Percentiles rank a stretch among this genome's conserved stretches.
These are phyloP conservation scores for Fistulinella cinereoalba DNA, from an alignment of 1,284 basidiomycete genomes.

Conservation along the genomic window DNA sequence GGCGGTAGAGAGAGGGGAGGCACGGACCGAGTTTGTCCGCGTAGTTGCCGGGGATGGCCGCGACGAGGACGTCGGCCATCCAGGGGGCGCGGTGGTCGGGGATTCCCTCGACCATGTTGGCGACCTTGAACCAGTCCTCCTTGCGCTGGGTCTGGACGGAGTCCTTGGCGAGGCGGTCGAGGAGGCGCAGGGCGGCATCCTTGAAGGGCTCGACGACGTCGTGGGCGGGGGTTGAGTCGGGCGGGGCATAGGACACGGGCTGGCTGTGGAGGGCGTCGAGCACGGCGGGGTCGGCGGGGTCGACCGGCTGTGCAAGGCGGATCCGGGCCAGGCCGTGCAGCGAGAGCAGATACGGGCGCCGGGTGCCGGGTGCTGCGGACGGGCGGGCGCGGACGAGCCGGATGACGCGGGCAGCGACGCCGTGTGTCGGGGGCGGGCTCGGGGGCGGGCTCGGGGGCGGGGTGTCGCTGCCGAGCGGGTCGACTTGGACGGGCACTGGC, in stretches of 20 bases:
- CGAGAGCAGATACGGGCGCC: conserved; percentile 57
- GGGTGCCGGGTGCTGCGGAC: conserved; percentile 31
- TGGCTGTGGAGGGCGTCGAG: conserved; percentile 38
- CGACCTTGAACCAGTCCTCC: conserved; percentile 63
- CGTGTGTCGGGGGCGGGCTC: conserved; percentile 30
- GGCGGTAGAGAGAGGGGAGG: too few species aligned
- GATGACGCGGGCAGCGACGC: conserved; percentile 56
- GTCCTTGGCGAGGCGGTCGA: conserved; percentile 65
- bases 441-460: background rate
- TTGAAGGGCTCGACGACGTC: conserved; percentile 65
- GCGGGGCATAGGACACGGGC: conserved; percentile 48
- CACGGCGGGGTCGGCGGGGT: conserved; percentile 26
- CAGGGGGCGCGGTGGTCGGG: conserved; percentile 57
- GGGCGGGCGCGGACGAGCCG: conserved; percentile 56
- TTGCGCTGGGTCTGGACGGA: conserved; percentile 52
- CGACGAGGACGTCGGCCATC: conserved; percentile 73
- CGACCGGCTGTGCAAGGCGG: conserved; percentile 37
- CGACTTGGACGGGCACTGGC: conserved; percentile 40
- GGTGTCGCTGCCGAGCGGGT: conserved; percentile 24
- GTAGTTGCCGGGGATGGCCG: conserved; percentile 61
- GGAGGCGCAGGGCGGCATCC: conserved; percentile 56
- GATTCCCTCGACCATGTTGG: conserved; percentile 62
- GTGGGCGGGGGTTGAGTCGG: conserved; percentile 44
- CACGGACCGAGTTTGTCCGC: conserved; percentile 72
- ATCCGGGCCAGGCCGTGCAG: conserved; percentile 65